Percentiles rank a stretch among this genome's conserved stretches.
These are phyloP conservation scores for Mentha longifolia DNA, from an alignment of 257 asterid genomes.

Conservation along the genomic window DNA sequence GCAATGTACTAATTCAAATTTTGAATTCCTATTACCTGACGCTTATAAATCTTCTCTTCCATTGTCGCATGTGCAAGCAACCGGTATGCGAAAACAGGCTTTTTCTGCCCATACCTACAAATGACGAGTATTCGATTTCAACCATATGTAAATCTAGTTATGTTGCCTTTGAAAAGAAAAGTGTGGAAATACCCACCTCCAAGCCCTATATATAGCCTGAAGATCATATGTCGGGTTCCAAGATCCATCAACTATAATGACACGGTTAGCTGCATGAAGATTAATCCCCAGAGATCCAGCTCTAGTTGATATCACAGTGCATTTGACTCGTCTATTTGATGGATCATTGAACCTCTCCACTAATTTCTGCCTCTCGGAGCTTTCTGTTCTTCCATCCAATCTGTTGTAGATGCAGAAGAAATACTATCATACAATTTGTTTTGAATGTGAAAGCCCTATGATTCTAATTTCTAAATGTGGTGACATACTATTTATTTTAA, in stretches of 20 bases:
- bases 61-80: conserved; percentile 94
- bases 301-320: conserved; percentile 86
- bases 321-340: conserved; percentile 79
- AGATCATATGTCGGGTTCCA: conserved; percentile 99
- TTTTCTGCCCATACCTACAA: conserved; percentile 91
- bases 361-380: conserved; percentile 84
- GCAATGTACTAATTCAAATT: conserved; percentile 21
- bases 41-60: conserved; percentile 99
- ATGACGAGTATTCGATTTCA: conserved; percentile 20
- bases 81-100: conserved; percentile 98
- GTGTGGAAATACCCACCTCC: conserved; percentile 70
- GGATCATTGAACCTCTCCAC: conserved; percentile 93
- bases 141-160: conserved; percentile 18
- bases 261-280: conserved; percentile 98
- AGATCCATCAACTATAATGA: conserved; percentile 95
- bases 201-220: conserved; percentile 93
- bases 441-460: not conserved
- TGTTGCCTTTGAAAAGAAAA: conserved; percentile 22
- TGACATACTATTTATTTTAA: not conserved
- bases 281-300: conserved; percentile 97
- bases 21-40: conserved; percentile 64
- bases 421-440: conserved; percentile 16
- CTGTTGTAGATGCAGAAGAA: conserved; percentile 50
- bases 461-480: not conserved
- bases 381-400: conserved; percentile 90